phyloP scores from a whole-genome alignment of 106 monocot species.

The Acorus calamus region DNA sequence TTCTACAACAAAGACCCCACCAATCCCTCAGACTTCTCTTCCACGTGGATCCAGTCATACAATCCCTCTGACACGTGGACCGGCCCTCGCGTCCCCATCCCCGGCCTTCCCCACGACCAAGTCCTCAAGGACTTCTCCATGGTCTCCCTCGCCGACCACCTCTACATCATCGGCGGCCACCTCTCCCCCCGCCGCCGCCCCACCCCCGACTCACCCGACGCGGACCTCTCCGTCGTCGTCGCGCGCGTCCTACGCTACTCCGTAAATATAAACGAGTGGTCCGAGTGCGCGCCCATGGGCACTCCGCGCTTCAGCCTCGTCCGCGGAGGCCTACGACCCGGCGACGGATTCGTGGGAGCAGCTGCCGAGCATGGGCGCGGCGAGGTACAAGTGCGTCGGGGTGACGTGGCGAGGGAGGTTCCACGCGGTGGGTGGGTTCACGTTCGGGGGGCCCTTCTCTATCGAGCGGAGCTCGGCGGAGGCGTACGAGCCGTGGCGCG shows the following conservation, averaged over 20 bases:
- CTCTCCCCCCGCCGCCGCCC: constrained; percentile 3
- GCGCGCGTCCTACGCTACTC: constrained; percentile 17
- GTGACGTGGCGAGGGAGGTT: constrained; percentile 28
- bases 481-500: constrained; percentile 16
- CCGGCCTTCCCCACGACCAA: constrained; percentile 12
- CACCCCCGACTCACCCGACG: background rate
- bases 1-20: no score
- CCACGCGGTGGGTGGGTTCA: constrained; percentile 35
- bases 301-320: constrained; percentile 25
- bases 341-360: constrained; percentile 12
- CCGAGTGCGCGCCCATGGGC: constrained; percentile 10
- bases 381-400: constrained; percentile 28
- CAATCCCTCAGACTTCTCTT: background rate
- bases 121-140: constrained; percentile 25
- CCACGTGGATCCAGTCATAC: constrained; percentile 21
- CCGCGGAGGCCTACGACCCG: constrained; percentile 31
- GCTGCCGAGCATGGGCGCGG: constrained; percentile 23
- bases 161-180: constrained; percentile 29
- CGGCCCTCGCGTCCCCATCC: constrained; percentile 14
- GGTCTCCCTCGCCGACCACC: constrained; percentile 10
- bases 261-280: constrained; percentile 18
- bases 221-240: constrained; percentile 6
- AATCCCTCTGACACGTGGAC: constrained; percentile 14
- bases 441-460: background rate
- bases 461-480: constrained; percentile 41